Evolutionary conservation across 2,329 filamentous ascomycete genomes (phyloP).

Genomic region (Lasiodiplodia citricola): DNA sequence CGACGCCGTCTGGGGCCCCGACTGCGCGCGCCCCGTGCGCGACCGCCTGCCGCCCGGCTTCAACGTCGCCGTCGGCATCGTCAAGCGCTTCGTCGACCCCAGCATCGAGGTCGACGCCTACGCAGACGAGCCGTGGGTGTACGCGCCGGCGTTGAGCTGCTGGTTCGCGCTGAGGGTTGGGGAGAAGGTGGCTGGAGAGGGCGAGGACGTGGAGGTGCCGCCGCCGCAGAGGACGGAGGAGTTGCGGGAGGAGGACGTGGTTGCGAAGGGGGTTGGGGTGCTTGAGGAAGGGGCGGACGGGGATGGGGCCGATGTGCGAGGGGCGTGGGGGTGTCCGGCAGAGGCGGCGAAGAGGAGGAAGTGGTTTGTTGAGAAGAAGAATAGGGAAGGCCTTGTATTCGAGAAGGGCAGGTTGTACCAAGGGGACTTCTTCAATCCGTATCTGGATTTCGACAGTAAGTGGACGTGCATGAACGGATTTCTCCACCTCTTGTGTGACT

Average conservation of each 20-base stretch:
- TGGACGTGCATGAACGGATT: background rate
- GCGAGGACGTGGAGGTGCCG: background rate
- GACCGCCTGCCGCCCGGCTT: conserved; percentile 46
- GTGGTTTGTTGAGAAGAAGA: conserved; percentile 40
- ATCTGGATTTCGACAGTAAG: conserved; percentile 52
- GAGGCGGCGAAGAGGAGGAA: conserved; percentile 53
- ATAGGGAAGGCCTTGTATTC: conserved; percentile 44
- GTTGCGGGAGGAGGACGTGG: background rate
- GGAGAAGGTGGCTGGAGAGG: conserved; percentile 25
- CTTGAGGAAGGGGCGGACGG: conserved; percentile 50
- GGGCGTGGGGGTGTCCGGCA: conserved; percentile 41
- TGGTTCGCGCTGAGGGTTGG: conserved; percentile 43
- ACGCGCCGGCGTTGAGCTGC: conserved; percentile 43
- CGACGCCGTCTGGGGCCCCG: conserved; percentile 43
- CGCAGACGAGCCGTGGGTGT: conserved; percentile 44
- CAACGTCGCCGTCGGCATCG: conserved; percentile 43
- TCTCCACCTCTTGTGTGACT: background rate
- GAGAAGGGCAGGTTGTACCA: conserved; percentile 52
- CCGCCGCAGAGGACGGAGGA: conserved; percentile 34
- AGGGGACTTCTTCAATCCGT: conserved; percentile 56
- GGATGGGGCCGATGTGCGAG: conserved; percentile 40
- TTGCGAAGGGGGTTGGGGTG: conserved; percentile 29
- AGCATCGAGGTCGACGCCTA: conserved; percentile 45
- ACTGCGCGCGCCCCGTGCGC: conserved; percentile 43
- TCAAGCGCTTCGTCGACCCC: conserved; percentile 43